These are phyloP conservation scores for Wilhelminamyces savonicus DNA, from an alignment of 805 yeast genomes.

Conservation along the genomic window DNA sequence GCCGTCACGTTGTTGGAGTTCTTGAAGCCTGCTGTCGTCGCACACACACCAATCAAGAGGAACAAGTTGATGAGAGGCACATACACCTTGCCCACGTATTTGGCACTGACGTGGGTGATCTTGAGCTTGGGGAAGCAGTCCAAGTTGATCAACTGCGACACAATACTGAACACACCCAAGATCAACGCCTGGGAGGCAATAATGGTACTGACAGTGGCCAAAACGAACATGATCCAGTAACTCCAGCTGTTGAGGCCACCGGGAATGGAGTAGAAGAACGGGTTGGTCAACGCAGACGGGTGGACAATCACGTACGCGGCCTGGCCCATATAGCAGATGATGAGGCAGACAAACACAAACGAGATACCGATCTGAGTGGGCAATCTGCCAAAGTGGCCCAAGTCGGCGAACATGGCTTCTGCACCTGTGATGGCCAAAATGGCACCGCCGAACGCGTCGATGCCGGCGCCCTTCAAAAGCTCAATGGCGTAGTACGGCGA, in stretches of 20 bases:
- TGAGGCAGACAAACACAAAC: conserved; percentile 41
- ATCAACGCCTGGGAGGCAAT: conserved; percentile 60
- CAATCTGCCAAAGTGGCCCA: conserved; percentile 47
- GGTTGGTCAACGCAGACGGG: conserved; percentile 34
- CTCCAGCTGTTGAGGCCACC: conserved; percentile 38
- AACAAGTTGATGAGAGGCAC: conserved; percentile 46
- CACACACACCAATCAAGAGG: conserved; percentile 45
- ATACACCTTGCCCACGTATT: conserved; percentile 44
- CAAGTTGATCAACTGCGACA: conserved; percentile 46
- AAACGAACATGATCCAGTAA: conserved; percentile 46
- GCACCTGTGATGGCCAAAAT: conserved; percentile 54
- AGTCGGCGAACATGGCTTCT: conserved; percentile 62
- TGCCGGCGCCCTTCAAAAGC: conserved; percentile 32
- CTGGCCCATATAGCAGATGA: conserved; percentile 53
- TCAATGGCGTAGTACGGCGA: conserved; percentile 48
- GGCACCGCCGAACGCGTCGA: conserved; percentile 43
- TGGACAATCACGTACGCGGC: conserved; percentile 40
- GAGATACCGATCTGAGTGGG: conserved; percentile 45
- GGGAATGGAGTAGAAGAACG: conserved; percentile 46
- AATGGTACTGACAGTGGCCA: conserved; percentile 50
- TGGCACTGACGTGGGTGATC: conserved; percentile 39
- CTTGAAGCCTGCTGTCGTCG: conserved; percentile 47
- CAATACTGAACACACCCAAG: conserved; percentile 47
- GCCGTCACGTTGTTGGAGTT: conserved; percentile 47
- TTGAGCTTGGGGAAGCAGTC: conserved; percentile 49